Evolutionary conservation across 106 monocot genomes (phyloP).

Genomic region (Apostasia shenzhenica): DNA sequence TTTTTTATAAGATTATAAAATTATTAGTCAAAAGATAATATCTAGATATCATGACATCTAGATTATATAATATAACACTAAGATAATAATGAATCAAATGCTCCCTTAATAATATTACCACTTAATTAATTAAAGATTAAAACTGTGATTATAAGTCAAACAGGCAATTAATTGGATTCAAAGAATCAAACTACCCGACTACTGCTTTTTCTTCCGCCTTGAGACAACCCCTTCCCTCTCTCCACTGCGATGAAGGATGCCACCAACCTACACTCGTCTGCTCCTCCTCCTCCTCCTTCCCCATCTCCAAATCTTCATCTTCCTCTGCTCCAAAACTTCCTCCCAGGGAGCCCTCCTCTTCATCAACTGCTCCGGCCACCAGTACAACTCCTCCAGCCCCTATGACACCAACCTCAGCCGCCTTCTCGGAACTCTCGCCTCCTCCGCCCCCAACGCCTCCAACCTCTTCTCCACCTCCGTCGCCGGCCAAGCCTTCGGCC

Average conservation of each 20-base stretch:
- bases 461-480: background rate
- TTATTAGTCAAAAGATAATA: too few species aligned
- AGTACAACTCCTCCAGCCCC: background rate
- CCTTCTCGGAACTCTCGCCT: background rate
- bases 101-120: too few species aligned
- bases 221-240: background rate
- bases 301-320: background rate
- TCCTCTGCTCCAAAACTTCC: background rate
- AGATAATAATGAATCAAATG: too few species aligned
- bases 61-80: too few species aligned
- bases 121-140: too few species aligned
- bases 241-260: background rate
- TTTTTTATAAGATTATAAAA: too few species aligned
- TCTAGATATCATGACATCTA: too few species aligned
- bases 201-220: background rate
- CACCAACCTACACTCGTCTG: background rate
- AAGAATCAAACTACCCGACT: too few species aligned
- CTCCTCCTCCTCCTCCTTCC: background rate
- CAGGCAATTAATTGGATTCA: too few species aligned
- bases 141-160: too few species aligned
- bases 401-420: background rate
- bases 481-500: background rate
- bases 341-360: background rate
- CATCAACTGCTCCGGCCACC: background rate
- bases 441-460: background rate